Conservation (phyloP, 2,329 filamentous ascomycete genomes). For the Colletotrichum spaethianum region DNA sequence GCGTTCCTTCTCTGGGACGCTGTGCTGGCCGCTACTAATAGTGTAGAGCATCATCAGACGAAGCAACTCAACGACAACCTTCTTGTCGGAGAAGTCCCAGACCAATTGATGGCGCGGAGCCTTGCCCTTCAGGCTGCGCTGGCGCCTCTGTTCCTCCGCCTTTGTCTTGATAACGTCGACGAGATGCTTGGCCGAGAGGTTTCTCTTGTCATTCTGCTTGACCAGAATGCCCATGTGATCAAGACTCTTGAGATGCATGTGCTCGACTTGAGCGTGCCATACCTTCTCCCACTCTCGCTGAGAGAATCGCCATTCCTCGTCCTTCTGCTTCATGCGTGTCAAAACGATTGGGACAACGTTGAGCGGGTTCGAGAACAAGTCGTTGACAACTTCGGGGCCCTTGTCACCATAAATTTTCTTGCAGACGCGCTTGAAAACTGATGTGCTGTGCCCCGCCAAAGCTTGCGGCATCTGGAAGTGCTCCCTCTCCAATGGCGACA, state of each 20-base stretch:
- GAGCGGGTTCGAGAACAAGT: conserved; percentile 88
- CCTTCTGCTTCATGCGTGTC: conserved; percentile 92
- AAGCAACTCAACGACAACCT: conserved; percentile 74
- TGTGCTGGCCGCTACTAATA: conserved; percentile 78
- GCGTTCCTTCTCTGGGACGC: conserved; percentile 80
- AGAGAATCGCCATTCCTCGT: conserved; percentile 97
- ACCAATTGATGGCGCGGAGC: conserved; percentile 80
- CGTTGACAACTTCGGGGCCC: conserved; percentile 86
- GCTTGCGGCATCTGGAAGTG: conserved; percentile 85
- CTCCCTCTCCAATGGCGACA: conserved; percentile 80
- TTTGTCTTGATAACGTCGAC: conserved; percentile 93
- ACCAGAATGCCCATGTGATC: conserved; percentile 96
- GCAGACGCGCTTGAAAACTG: conserved; percentile 96
- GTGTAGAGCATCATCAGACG: conserved; percentile 76
- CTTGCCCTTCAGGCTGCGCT: conserved; percentile 73
- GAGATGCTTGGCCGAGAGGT: conserved; percentile 90
- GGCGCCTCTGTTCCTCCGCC: conserved; percentile 88
- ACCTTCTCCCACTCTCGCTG: conserved; percentile 99
- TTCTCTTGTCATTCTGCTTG: conserved; percentile 91
- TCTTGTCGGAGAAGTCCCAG: conserved; percentile 80
- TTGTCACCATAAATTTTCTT: conserved; percentile 97
- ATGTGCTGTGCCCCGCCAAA: conserved; percentile 92
- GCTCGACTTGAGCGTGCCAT: conserved; percentile 95
- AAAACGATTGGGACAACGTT: conserved; percentile 91
- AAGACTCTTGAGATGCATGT: conserved; percentile 95